Base-by-base conservation (phyloP, 1,284 basidiomycete species). In the Ganoderma lingzhi region DNA sequence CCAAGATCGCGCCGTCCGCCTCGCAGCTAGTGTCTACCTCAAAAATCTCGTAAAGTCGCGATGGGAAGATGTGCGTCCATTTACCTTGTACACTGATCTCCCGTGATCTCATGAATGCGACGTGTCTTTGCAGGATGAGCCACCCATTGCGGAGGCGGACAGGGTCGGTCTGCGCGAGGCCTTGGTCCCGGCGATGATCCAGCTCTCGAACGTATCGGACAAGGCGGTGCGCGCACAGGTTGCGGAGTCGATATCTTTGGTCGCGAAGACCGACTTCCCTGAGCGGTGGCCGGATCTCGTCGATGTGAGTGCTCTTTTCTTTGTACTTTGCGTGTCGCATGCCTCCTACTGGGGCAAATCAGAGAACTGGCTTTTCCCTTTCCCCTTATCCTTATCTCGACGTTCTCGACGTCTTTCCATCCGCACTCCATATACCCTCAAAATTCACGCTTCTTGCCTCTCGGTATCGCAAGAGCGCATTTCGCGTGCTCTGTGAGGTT, bases 261-360 rank as follows among this genome's bases (percentile, higher is more conserved):
- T 98, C 77, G 96, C 96, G 8, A 88, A 92, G 68, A 85, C 90
- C 41, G 96, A 98, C 82, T 98, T 98, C 79, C 96, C 96, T 10
- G 81, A 85, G 28, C 87, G 88, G 72, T 98, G 96, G 96, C 85
- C 88, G 39, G 89, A 92, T 80, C 87, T 98, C 68, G 90, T 97
- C 65, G 72, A 77, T 56, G 75, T 77, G 68, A 74, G 75, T 74
- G 55, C 60, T 37, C 53, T 37, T n/a, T 32, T 14, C n/a, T 62
- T 62, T 39, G 30, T 61, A 45, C 19, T 35, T 23, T 35, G 39
- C 44, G 42, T 55, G 10, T 30, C 8, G 30, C 17, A 51, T 12
- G 10, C 28, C 30, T 2, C 9, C 32, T 10, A 15, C 55, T 56
- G 55, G 19, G 4, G 28, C 55, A n/a, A 17, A 6, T n/a, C 32